These are phyloP conservation scores for Schizonepeta tenuifolia DNA, from an alignment of 257 asterid genomes.

Conservation along the genomic window DNA sequence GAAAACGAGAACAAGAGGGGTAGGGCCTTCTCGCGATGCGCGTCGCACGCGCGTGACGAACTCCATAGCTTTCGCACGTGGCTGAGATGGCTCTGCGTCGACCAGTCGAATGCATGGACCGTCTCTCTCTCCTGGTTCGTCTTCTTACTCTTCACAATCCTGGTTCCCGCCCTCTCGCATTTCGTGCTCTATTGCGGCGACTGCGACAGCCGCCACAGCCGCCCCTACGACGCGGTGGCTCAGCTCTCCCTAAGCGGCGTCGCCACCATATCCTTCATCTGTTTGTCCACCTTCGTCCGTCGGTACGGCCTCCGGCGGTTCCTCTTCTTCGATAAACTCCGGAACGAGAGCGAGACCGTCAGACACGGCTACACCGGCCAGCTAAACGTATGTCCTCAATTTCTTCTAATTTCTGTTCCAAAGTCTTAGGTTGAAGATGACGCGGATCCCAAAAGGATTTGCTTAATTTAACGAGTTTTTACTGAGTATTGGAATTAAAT, in stretches of 20 bases:
- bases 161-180: slow-evolving; percentile 80
- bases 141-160: slow-evolving; percentile 52
- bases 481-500: no score
- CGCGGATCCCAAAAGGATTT: no score
- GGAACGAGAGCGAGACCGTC: slow-evolving; percentile 89
- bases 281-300: slow-evolving; percentile 62
- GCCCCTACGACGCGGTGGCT: slow-evolving; percentile 80
- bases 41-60: slow-evolving; percentile 78
- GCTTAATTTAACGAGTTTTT: no score
- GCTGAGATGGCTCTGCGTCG: slow-evolving; percentile 92
- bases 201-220: slow-evolving; percentile 70
- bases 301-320: slow-evolving; percentile 76
- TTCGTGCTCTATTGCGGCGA: slow-evolving; percentile 64
- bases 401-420: no score
- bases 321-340: slow-evolving; percentile 79
- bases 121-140: slow-evolving; percentile 76
- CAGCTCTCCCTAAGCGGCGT: slow-evolving; percentile 84
- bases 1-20: neutral
- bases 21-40: slow-evolving; percentile 45
- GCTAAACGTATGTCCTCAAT: slow-evolving; percentile 59
- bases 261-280: slow-evolving; percentile 75
- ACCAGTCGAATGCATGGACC: slow-evolving; percentile 67
- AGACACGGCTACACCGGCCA: slow-evolving; percentile 68
- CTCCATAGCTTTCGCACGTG: slow-evolving; percentile 73
- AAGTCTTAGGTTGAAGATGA: no score